Percentiles rank a stretch among this genome's conserved stretches.
phyloP scores from a whole-genome alignment of 1,284 basidiomycete genomes.

The Cystobasidiaceae sp. region DNA sequence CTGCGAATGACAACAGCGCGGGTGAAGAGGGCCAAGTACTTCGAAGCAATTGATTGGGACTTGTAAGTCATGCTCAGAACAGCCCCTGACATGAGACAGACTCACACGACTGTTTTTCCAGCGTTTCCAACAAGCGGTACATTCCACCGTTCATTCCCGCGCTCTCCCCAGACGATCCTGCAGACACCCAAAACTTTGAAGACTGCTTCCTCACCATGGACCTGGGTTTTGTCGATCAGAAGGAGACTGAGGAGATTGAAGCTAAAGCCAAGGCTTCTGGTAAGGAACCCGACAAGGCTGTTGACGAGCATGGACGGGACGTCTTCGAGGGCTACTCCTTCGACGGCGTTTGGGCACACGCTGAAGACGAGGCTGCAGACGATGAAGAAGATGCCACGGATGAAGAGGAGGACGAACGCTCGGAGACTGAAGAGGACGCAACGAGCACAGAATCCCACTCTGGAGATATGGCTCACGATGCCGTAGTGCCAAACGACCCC shows the following conservation, averaged over 20 bases:
- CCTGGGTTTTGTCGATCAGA: conserved; percentile 28
- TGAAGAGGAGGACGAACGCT: neutral
- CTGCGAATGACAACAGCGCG: conserved; percentile 85
- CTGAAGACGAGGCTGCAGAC: neutral
- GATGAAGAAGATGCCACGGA: neutral
- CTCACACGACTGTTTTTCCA: conserved; percentile 59
- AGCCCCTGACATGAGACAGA: neutral
- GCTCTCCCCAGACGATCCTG: conserved; percentile 84
- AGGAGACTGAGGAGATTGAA: conserved; percentile 21
- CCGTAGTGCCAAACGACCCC: neutral
- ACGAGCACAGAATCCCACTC: neutral
- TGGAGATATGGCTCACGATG: neutral
- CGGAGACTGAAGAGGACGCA: neutral
- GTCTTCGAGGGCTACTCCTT: conserved; percentile 33
- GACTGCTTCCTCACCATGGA: conserved; percentile 76
- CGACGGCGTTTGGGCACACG: conserved; percentile 2
- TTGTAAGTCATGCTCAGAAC: conserved; percentile 1
- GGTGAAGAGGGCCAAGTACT: conserved; percentile 91
- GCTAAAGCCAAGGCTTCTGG: neutral
- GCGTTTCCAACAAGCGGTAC: conserved; percentile 85
- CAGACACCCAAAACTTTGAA: conserved; percentile 96
- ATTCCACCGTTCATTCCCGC: conserved; percentile 96
- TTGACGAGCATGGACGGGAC: conserved; percentile 31
- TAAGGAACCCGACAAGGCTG: conserved; percentile 25
- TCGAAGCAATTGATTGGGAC: conserved; percentile 67